Evolutionary conservation across 805 yeast species (phyloP).

Genomic region (Blastobotrys americana): DNA sequence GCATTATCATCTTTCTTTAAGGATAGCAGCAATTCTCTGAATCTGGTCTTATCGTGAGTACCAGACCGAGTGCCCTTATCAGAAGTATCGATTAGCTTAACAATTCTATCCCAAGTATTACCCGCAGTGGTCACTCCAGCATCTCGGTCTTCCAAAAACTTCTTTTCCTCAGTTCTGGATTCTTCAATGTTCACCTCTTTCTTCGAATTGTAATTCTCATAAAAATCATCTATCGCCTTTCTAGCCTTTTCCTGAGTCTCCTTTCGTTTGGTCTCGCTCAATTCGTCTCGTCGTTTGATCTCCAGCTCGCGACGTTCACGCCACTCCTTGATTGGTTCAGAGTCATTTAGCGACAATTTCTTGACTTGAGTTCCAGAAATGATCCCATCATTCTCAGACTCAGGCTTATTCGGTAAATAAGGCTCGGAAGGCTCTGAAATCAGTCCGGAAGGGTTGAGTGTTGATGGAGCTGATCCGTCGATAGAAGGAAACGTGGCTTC

Average conservation of each 20-base stretch:
- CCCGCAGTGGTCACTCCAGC: slow-evolving; percentile 35
- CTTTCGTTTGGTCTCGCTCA: slow-evolving; percentile 52
- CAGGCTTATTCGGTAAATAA: slow-evolving; percentile 17
- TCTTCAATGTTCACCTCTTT: slow-evolving; percentile 60
- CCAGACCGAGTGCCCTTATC: slow-evolving; percentile 40
- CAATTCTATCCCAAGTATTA: slow-evolving; percentile 55
- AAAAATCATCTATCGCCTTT: slow-evolving; percentile 81
- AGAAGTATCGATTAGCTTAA: slow-evolving; percentile 41
- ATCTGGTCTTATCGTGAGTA: slow-evolving; percentile 57
- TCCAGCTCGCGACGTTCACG: slow-evolving; percentile 71
- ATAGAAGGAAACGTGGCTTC: slow-evolving; percentile 26
- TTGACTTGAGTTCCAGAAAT: slow-evolving; percentile 6
- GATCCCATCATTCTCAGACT: slow-evolving; percentile 8
- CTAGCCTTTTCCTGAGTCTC: slow-evolving; percentile 71
- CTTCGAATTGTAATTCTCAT: slow-evolving; percentile 81
- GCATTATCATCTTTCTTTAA: slow-evolving; percentile 63
- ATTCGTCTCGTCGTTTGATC: slow-evolving; percentile 70
- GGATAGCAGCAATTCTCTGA: slow-evolving; percentile 55
- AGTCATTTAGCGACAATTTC: slow-evolving; percentile 36
- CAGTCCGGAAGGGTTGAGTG: slow-evolving; percentile 15
- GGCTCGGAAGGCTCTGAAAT: slow-evolving; percentile 18
- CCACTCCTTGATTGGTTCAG: slow-evolving; percentile 69
- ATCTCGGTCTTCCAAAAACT: slow-evolving; percentile 68
- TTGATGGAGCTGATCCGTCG: slow-evolving; percentile 11
- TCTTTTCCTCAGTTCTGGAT: slow-evolving; percentile 60